Conservation (phyloP, 495 filamentous ascomycete genomes). For the Aspergillus cristatus region DNA sequence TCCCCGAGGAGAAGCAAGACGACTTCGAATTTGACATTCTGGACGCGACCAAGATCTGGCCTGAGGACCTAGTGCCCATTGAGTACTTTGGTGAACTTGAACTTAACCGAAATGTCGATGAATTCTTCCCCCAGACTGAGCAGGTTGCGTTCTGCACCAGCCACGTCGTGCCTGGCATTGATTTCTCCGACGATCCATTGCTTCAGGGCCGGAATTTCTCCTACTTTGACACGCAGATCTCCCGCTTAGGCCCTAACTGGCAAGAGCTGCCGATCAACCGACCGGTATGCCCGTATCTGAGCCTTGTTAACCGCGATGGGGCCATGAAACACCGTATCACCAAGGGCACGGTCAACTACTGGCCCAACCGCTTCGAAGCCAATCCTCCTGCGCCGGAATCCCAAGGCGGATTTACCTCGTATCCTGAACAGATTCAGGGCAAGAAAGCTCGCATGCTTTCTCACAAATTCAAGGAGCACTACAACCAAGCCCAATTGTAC, state of each 20-base stretch:
- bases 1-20: constrained; percentile 61
- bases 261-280: constrained; percentile 80
- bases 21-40: constrained; percentile 88
- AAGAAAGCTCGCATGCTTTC: constrained; percentile 60
- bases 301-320: constrained; percentile 41
- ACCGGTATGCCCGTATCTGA: constrained; percentile 56
- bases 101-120: constrained; percentile 74
- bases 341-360: constrained; percentile 76
- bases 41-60: constrained; percentile 90
- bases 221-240: constrained; percentile 81
- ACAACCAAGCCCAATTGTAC: constrained; percentile 54
- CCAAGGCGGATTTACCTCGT: constrained; percentile 62
- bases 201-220: constrained; percentile 80
- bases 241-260: constrained; percentile 75
- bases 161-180: constrained; percentile 80
- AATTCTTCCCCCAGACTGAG: constrained; percentile 82
- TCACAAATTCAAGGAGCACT: constrained; percentile 76
- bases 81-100: constrained; percentile 74
- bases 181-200: constrained; percentile 77
- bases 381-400: constrained; percentile 48
- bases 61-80: constrained; percentile 72
- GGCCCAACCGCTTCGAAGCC: constrained; percentile 69
- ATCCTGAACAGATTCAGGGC: constrained; percentile 53
- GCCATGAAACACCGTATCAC: constrained; percentile 41
- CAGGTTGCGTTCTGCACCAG: constrained; percentile 74